Evolutionary conservation across 2,329 filamentous ascomycete genomes (phyloP), one percentile per base, ranked within the genome.

Genomic region (Pseudogymnoascus pannorum): DNA sequence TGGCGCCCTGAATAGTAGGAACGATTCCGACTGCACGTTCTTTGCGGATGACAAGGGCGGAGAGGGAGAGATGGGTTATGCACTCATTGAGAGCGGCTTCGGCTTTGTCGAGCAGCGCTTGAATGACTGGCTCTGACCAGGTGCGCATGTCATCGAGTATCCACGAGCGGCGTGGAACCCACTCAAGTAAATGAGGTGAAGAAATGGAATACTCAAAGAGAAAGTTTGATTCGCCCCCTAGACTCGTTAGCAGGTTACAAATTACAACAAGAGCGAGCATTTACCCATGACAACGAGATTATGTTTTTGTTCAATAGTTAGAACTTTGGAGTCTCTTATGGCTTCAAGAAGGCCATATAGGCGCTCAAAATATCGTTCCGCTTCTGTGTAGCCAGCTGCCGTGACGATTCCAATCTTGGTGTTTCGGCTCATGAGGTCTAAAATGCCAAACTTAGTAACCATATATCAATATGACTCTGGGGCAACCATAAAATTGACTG

Each of bases 391-490:
- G 16, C 94, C 94, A 1, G 94, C 94, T 1, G 94, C 94, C 0
- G 94, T 99, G 59, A 99, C 94, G 70, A 99, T 97, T 58, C 92
- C 94, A 67, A 99, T 87, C 67, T 88, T 89, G 66, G 93, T 89
- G 63, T 88, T 87, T 66, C 87, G 86, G 54, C 80, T 81, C 68
- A 99, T 83, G 14, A 99, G 85, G 64, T 87, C 86, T 61, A 86
- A 69, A 87, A 82, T 8, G 83, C 80, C 29, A 18, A 36, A 24
- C 60, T 58, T 38, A 58, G 57, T 18, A 36, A 38, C 8, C 44
- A 7, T 16, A 48, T 18, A 22, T 24, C 24, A 36, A 22, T 57
- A 33, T 35, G n/a, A 59, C 12, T 66, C 6, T 40, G 60, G 38
- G 62, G 54, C 51, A 64, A 54, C 44, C 20, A 61, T 57, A 33